Percentiles rank a stretch among this genome's conserved stretches.
phyloP scores from a whole-genome alignment of 2,329 filamentous ascomycete species.

The Thermothelomyces thermophilus region DNA sequence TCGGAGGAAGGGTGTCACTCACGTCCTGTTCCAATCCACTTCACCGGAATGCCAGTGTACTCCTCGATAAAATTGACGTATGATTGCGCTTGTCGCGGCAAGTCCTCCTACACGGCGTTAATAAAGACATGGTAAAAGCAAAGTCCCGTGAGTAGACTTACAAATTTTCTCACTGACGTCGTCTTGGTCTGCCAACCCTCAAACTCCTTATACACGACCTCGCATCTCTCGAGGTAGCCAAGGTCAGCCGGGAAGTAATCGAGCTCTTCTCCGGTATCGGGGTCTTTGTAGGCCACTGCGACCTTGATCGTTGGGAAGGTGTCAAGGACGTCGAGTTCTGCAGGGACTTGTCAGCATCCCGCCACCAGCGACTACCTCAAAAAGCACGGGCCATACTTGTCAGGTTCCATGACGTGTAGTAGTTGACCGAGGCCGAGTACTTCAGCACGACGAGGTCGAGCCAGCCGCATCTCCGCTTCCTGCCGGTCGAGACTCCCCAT shows the following conservation, averaged over 20 bases:
- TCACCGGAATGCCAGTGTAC: conserved; percentile 48
- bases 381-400: conserved; percentile 41
- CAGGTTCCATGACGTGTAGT: conserved; percentile 57
- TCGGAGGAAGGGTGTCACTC: conserved; percentile 5
- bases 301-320: conserved; percentile 69
- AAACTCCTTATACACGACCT: conserved; percentile 62
- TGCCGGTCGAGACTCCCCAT: conserved; percentile 47
- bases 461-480: conserved; percentile 53
- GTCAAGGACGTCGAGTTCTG: conserved; percentile 61
- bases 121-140: neutral
- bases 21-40: conserved; percentile 26
- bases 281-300: conserved; percentile 60
- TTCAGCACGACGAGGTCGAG: conserved; percentile 63
- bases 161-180: conserved; percentile 51
- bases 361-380: neutral
- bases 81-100: conserved; percentile 57
- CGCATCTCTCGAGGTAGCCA: conserved; percentile 48
- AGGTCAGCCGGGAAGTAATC: conserved; percentile 61
- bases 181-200: conserved; percentile 64
- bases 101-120: conserved; percentile 36
- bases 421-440: conserved; percentile 56
- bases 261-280: conserved; percentile 40
- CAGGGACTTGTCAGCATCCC: neutral
- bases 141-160: conserved; percentile 1
- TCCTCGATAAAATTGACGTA: conserved; percentile 62